A percentile compares a stretch with the other conserved stretches of the same genome.
Evolutionary conservation across 2,329 filamentous ascomycete species (phyloP).

Genomic region (Neodidymelliopsis sp.): DNA sequence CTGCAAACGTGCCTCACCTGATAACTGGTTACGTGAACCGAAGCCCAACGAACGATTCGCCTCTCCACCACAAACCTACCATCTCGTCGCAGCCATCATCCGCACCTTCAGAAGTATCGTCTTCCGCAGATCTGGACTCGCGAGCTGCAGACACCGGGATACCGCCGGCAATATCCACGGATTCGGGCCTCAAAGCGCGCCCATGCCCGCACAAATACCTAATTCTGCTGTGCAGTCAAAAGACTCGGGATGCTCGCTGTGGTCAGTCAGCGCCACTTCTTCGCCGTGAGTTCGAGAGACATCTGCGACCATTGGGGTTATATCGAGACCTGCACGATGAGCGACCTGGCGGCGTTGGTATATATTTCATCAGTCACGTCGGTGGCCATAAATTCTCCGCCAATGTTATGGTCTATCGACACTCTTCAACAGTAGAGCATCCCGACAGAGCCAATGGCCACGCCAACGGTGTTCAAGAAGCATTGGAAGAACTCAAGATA

Average conservation of each 20-base stretch:
- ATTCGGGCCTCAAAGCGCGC: constrained; percentile 61
- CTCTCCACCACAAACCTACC: constrained; percentile 53
- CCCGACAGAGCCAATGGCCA: constrained; percentile 30
- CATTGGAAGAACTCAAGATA: constrained; percentile 49
- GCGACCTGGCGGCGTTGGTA: constrained; percentile 87
- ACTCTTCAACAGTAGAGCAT: constrained; percentile 44
- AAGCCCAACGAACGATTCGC: constrained; percentile 76
- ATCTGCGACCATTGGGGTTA: constrained; percentile 82
- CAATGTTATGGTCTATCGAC: constrained; percentile 91
- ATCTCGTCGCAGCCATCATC: constrained; percentile 20
- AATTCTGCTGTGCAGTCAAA: constrained; percentile 92
- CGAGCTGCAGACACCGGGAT: constrained; percentile 27
- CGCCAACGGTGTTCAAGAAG: constrained; percentile 40
- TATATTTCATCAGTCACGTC: constrained; percentile 96
- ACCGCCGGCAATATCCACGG: constrained; percentile 37
- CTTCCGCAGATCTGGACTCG: constrained; percentile 25
- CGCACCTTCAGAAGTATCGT: constrained; percentile 10
- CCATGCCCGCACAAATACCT: constrained; percentile 83
- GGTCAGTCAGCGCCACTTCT: constrained; percentile 92
- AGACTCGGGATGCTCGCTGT: constrained; percentile 92
- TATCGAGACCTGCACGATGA: constrained; percentile 89
- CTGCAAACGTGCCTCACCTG: constrained; percentile 73
- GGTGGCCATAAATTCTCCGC: constrained; percentile 97
- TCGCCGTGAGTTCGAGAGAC: constrained; percentile 86
- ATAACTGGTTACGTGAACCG: constrained; percentile 74